Evolutionary conservation across 2,329 filamentous ascomycete genomes (phyloP).

Genomic region (Xenosphaeropsis pyriputrescens): DNA sequence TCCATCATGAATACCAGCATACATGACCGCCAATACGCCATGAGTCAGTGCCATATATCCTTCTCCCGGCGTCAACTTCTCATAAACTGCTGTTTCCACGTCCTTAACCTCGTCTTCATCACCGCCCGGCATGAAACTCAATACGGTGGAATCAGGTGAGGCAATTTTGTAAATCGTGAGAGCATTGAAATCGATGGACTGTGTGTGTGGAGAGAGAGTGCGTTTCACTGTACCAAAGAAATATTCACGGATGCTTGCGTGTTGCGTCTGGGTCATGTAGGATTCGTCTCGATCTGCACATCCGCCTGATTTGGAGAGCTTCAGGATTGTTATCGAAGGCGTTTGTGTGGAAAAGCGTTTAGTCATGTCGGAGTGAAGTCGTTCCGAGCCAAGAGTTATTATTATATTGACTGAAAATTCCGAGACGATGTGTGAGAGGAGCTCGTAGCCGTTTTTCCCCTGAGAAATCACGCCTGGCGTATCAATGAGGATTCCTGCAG

Average conservation of each 20-base stretch:
- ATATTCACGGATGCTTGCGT: conserved; percentile 75
- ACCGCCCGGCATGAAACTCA: conserved; percentile 2
- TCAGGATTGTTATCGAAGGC: conserved; percentile 55
- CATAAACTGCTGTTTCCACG: conserved; percentile 10
- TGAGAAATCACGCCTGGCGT: conserved; percentile 56
- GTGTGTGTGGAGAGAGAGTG: conserved; percentile 74
- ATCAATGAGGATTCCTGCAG: conserved; percentile 74
- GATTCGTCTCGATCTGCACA: conserved; percentile 61
- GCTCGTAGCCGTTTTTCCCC: conserved; percentile 54
- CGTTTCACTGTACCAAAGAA: conserved; percentile 77
- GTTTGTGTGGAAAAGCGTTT: conserved; percentile 46
- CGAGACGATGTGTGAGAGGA: conserved; percentile 66
- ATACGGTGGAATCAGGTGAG: conserved; percentile 28
- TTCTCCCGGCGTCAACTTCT: conserved; percentile 12
- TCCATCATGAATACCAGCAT: conserved; percentile 54
- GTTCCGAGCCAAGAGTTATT: conserved; percentile 66
- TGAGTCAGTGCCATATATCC: conserved; percentile 43
- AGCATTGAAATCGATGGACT: conserved; percentile 65
- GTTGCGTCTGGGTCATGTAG: conserved; percentile 60
- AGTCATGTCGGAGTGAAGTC: conserved; percentile 59
- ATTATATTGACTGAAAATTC: conserved; percentile 64
- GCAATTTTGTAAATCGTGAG: conserved; percentile 58
- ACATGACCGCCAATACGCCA: conserved; percentile 72
- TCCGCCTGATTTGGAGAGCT: conserved; percentile 73
- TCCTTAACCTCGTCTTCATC: background rate